Evolutionary conservation across 257 asterid genomes (phyloP).

Genomic region (Solanum clarkiae): DNA sequence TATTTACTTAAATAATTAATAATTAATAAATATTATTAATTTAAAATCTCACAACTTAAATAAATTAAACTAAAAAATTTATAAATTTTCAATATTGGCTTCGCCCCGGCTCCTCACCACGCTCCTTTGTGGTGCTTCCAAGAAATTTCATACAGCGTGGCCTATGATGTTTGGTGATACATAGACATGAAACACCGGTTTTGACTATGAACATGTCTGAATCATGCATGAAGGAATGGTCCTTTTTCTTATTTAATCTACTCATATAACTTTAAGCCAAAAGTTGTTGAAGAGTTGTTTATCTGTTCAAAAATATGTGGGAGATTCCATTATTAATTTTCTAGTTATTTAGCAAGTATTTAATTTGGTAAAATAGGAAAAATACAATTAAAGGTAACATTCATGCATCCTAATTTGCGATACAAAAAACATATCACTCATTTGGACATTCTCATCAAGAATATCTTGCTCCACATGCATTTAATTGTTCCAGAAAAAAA

Average conservation of each 20-base stretch:
- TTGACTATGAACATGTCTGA: conserved; percentile 19
- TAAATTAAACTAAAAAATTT: neutral
- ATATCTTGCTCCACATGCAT: neutral
- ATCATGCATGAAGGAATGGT: conserved; percentile 4
- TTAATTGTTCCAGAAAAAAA: neutral
- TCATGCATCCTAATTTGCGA: neutral
- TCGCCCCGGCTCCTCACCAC: neutral
- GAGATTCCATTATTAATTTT: neutral
- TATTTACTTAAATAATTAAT: neutral
- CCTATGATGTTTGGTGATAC: conserved; percentile 1
- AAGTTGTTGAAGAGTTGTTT: neutral
- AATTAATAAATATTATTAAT: neutral
- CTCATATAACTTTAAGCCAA: neutral
- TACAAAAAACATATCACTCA: neutral
- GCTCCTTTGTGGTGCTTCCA: neutral
- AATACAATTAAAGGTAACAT: neutral
- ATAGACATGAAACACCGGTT: conserved; percentile 9
- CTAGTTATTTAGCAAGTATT: neutral
- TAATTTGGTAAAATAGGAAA: neutral
- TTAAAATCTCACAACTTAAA: neutral
- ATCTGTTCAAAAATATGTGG: conserved; percentile 1
- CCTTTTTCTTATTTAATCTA: neutral
- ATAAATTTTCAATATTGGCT: neutral
- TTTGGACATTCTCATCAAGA: neutral
- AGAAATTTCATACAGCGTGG: conserved; percentile 31